Evolutionary conservation across 192 early-diverging fungal species (phyloP).

Genomic region (Linnemannia exigua): DNA sequence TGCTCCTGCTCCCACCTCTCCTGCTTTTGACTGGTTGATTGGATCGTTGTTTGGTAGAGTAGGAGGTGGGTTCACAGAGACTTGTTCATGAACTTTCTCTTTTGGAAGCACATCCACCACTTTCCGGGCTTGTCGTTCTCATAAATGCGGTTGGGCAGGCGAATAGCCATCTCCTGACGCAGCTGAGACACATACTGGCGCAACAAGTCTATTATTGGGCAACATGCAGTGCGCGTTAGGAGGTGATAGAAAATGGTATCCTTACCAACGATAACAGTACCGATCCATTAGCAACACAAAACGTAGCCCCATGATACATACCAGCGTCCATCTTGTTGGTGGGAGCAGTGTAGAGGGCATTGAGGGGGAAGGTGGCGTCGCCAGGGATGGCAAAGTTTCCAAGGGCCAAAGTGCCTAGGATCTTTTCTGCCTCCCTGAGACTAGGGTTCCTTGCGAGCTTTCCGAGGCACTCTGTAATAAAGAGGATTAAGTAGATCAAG

Average conservation of each 20-base stretch:
- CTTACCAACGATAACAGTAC: not conserved
- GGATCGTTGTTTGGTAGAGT: not conserved
- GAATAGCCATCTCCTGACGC: constrained; percentile 87
- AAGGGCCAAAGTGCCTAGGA: constrained; percentile 89
- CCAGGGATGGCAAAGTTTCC: constrained; percentile 94
- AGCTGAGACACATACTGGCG: constrained; percentile 91
- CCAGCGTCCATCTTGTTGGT: constrained; percentile 81
- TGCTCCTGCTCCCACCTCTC: not conserved
- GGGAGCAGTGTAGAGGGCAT: constrained; percentile 86
- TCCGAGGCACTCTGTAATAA: constrained; percentile 87
- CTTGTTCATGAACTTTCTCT: constrained; percentile 99
- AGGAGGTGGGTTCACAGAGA: constrained; percentile 60
- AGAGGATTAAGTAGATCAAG: constrained; percentile 95
- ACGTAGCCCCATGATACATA: constrained; percentile 21
- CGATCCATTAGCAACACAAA: not conserved
- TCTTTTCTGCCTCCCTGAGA: constrained; percentile 81
- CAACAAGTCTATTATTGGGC: constrained; percentile 70
- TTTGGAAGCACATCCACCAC: constrained; percentile 99
- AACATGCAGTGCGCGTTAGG: not conserved
- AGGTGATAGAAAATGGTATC: not conserved
- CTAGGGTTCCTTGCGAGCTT: constrained; percentile 75
- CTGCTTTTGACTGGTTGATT: not conserved
- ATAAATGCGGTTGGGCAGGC: constrained; percentile 86
- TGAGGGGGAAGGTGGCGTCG: constrained; percentile 94
- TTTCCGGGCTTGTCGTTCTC: constrained; percentile 90